Conservation (phyloP, 2,329 filamentous ascomycete genomes). For the Penicillium paneum region DNA sequence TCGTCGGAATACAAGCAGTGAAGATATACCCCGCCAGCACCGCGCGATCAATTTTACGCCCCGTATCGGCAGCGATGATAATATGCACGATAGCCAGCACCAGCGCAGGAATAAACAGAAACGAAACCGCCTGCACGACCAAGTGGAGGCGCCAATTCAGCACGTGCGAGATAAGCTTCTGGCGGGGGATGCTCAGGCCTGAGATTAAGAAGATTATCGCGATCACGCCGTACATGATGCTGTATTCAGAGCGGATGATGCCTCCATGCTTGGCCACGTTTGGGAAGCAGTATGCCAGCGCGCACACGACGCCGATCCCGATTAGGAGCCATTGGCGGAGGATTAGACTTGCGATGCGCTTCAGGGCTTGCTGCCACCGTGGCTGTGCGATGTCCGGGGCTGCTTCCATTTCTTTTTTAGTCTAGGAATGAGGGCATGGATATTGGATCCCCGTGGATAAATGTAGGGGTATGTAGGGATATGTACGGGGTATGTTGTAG, state of each 20-base stretch:
- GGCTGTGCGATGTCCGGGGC: background rate
- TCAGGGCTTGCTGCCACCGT: slow-evolving; percentile 14
- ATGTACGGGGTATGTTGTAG: too few relatives aligned
- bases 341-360: slow-evolving; percentile 27
- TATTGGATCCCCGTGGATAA: background rate
- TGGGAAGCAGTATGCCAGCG: slow-evolving; percentile 55
- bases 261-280: slow-evolving; percentile 49
- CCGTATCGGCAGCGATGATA: slow-evolving; percentile 47
- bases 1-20: slow-evolving; percentile 66
- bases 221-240: slow-evolving; percentile 65
- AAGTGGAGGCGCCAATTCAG: slow-evolving; percentile 66
- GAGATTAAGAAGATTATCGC: slow-evolving; percentile 69
- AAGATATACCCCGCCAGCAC: slow-evolving; percentile 67
- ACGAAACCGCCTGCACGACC: slow-evolving; percentile 65
- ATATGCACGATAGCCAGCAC: slow-evolving; percentile 57
- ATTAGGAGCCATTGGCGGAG: slow-evolving; percentile 64
- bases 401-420: background rate
- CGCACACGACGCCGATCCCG: slow-evolving; percentile 54
- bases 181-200: slow-evolving; percentile 64
- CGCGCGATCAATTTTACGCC: slow-evolving; percentile 56
- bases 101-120: slow-evolving; percentile 62
- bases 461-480: background rate
- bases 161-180: slow-evolving; percentile 59
- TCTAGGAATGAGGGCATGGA: background rate
- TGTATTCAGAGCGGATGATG: slow-evolving; percentile 39